phyloP scores from a whole-genome alignment of 306 rosid species.

The Fragaria iinumae region DNA sequence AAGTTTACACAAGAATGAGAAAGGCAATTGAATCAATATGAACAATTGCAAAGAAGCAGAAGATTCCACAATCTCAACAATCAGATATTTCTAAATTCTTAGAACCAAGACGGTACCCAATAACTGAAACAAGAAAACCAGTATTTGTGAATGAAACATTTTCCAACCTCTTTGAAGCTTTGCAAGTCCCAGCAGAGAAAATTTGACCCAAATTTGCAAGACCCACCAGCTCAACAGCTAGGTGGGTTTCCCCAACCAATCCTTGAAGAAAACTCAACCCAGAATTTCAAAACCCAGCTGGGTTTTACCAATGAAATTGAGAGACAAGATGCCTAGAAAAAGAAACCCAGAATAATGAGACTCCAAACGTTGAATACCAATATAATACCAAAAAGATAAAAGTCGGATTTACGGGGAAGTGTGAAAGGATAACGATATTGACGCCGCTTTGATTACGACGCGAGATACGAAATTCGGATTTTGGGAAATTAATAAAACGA shows the following conservation, averaged over 20 bases:
- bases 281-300: not conserved
- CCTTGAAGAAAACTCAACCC: slow-evolving; percentile 9
- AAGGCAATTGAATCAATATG: not conserved
- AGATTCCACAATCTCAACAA: slow-evolving; percentile 12
- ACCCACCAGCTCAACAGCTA: slow-evolving; percentile 16
- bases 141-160: slow-evolving; percentile 14
- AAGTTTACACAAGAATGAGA: slow-evolving; percentile 3
- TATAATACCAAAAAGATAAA: not conserved
- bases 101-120: slow-evolving; percentile 7
- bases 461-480: not conserved
- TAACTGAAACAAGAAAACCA: slow-evolving; percentile 10
- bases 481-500: not conserved
- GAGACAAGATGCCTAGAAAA: not conserved
- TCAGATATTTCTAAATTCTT: slow-evolving; percentile 3
- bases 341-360: not conserved
- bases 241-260: slow-evolving; percentile 12
- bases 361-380: not conserved
- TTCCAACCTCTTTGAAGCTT: slow-evolving; percentile 14
- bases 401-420: slow-evolving; percentile 13
- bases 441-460: slow-evolving; percentile 19
- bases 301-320: not conserved
- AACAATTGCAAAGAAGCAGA: not conserved
- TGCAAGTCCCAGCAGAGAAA: slow-evolving; percentile 2
- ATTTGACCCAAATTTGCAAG: slow-evolving; percentile 22
- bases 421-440: slow-evolving; percentile 41